Conservation (phyloP, 2,329 filamentous ascomycete genomes). For the Coleophoma eucalyptorum region DNA sequence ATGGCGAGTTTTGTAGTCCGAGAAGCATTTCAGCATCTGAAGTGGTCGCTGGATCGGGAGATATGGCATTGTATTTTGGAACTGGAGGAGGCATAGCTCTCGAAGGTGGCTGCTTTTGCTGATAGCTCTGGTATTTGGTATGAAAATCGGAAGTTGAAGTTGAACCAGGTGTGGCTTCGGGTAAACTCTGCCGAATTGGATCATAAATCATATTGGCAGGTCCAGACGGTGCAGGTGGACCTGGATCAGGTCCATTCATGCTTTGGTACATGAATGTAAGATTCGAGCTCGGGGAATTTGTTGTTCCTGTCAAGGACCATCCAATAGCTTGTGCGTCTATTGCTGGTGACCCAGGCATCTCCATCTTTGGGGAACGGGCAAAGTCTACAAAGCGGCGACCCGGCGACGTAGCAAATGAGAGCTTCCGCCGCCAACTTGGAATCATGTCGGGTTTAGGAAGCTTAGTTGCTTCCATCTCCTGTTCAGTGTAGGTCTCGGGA, state of each 20-base stretch:
- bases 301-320: conserved; percentile 84
- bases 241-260: conserved; percentile 12
- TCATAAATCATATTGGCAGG: conserved; percentile 59
- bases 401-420: conserved; percentile 16
- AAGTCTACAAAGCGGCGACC: conserved; percentile 17
- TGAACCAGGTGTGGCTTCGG: conserved; percentile 36
- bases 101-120: conserved; percentile 30
- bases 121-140: conserved; percentile 31
- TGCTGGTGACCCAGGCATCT: conserved; percentile 40
- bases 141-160: conserved; percentile 40
- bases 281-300: conserved; percentile 80
- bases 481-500: conserved; percentile 60
- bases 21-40: conserved; percentile 43
- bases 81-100: conserved; percentile 25
- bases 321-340: conserved; percentile 60
- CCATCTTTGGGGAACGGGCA: conserved; percentile 39
- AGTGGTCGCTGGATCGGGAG: conserved; percentile 31
- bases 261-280: conserved; percentile 69
- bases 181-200: conserved; percentile 52
- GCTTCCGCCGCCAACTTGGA: conserved; percentile 25
- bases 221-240: conserved; percentile 33
- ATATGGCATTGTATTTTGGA: conserved; percentile 27
- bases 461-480: conserved; percentile 75
- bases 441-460: conserved; percentile 40
- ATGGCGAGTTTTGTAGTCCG: conserved; percentile 40